Evolutionary conservation across 2,329 filamentous ascomycete species (phyloP).

Genomic region (Chaetomiaceae sp.): DNA sequence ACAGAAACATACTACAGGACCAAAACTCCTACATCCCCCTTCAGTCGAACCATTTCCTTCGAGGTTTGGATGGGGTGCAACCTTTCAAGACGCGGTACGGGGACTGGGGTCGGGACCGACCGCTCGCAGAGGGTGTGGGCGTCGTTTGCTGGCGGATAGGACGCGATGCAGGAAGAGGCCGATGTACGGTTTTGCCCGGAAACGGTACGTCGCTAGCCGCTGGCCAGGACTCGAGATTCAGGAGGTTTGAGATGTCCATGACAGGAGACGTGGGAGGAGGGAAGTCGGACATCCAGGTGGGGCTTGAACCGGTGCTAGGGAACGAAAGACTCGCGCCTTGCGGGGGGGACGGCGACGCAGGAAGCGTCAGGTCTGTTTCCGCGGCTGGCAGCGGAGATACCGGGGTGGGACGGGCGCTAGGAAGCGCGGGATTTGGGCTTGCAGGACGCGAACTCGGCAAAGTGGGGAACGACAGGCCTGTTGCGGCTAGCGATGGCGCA

Average conservation of each 20-base stretch:
- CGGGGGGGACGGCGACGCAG: background rate
- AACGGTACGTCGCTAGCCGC: background rate
- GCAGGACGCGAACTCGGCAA: background rate
- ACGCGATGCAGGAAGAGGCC: background rate
- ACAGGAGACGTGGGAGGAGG: conserved; percentile 1
- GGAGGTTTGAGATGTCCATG: conserved; percentile 5
- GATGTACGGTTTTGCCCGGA: background rate
- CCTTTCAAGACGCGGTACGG: background rate
- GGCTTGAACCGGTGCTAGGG: background rate
- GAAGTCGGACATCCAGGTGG: background rate
- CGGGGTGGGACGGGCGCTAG: background rate
- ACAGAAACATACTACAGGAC: background rate
- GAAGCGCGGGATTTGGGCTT: background rate
- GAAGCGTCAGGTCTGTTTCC: background rate
- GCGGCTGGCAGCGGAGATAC: background rate
- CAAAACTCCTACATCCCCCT: background rate
- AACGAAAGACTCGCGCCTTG: background rate
- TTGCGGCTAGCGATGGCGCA: background rate
- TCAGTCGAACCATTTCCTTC: background rate
- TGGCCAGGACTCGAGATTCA: background rate
- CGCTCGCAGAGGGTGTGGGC: background rate
- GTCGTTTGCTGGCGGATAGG: background rate
- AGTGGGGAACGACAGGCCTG: background rate
- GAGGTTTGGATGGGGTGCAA: background rate
- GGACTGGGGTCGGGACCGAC: background rate